A percentile compares a stretch with the other conserved stretches of the same genome.
Conservation (phyloP, 331 rosid species). For the Ulmus americana region DNA sequence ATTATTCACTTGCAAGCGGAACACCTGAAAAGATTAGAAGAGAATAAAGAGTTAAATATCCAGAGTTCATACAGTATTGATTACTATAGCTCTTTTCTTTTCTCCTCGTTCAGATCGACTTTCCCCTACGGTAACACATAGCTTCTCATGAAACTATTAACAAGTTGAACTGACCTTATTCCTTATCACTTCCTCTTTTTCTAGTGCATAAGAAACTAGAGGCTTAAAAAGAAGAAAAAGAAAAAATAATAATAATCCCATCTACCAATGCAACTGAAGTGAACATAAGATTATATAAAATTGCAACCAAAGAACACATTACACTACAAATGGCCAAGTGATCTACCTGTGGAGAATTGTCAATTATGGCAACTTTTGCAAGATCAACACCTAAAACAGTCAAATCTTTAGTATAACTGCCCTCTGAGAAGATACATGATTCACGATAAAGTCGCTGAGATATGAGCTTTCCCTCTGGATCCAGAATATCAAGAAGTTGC, state of each 20-base stretch:
- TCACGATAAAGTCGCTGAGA: slow-evolving; percentile 84
- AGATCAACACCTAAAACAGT: slow-evolving; percentile 83
- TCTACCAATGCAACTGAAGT: slow-evolving; percentile 2
- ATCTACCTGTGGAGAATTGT: slow-evolving; percentile 94
- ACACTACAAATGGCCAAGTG: slow-evolving; percentile 14
- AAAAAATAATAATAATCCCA: neutral
- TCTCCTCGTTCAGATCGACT: slow-evolving; percentile 4
- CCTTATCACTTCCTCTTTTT: neutral
- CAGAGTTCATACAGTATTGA: slow-evolving; percentile 15
- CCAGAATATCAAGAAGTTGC: slow-evolving; percentile 84
- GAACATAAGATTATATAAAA: slow-evolving; percentile 7
- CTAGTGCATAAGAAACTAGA: neutral
- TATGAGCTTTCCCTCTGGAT: slow-evolving; percentile 70
- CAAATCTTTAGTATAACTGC: slow-evolving; percentile 92
- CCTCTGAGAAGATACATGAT: slow-evolving; percentile 81
- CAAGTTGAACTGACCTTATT: slow-evolving; percentile 4
- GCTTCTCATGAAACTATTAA: slow-evolving; percentile 4
- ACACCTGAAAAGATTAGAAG: slow-evolving; percentile 65
- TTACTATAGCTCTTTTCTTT: slow-evolving; percentile 10
- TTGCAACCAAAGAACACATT: slow-evolving; percentile 12
- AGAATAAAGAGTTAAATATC: slow-evolving; percentile 31
- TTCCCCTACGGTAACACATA: neutral
- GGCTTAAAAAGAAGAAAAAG: neutral
- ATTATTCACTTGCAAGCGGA: slow-evolving; percentile 93
- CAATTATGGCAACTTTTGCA: slow-evolving; percentile 83